These are phyloP conservation scores for Penstemon eatonii DNA, from an alignment of 257 asterid genomes.

Conservation along the genomic window DNA sequence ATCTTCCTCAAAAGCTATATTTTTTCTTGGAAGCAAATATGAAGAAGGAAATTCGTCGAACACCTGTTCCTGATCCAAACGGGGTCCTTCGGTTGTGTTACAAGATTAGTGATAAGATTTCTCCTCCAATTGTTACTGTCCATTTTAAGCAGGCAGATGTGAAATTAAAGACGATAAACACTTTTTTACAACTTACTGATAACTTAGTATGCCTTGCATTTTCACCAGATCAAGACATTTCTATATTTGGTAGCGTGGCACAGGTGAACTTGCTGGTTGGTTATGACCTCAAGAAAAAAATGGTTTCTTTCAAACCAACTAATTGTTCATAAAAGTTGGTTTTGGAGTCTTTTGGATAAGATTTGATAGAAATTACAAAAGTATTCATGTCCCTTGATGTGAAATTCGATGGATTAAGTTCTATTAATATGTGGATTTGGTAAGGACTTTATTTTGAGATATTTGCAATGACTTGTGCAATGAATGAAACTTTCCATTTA, in stretches of 20 bases:
- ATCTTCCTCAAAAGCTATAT: constrained; percentile 39
- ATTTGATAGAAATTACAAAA: no score
- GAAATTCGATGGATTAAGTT: no score
- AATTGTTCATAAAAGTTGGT: constrained; percentile 29
- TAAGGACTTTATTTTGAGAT: no score
- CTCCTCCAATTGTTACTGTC: constrained; percentile 34
- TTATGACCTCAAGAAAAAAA: constrained; percentile 31
- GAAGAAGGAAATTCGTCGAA: neutral
- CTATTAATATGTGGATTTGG: no score
- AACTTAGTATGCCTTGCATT: constrained; percentile 38
- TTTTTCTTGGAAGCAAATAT: constrained; percentile 24
- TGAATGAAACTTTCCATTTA: no score
- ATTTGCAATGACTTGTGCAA: no score
- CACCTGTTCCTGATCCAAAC: constrained; percentile 2
- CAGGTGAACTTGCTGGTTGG: constrained; percentile 39
- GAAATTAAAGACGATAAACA: constrained; percentile 32
- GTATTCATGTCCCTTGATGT: no score
- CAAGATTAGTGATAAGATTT: neutral
- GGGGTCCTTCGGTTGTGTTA: constrained; percentile 35
- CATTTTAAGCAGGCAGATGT: constrained; percentile 48
- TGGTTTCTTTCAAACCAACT: constrained; percentile 32
- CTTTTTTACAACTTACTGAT: constrained; percentile 28
- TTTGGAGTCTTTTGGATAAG: neutral
- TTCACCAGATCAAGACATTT: constrained; percentile 20
- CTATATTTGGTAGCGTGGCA: constrained; percentile 41